Evolutionary conservation across 2,329 filamentous ascomycete species (phyloP).

Genomic region (Nectriaceae sp.): DNA sequence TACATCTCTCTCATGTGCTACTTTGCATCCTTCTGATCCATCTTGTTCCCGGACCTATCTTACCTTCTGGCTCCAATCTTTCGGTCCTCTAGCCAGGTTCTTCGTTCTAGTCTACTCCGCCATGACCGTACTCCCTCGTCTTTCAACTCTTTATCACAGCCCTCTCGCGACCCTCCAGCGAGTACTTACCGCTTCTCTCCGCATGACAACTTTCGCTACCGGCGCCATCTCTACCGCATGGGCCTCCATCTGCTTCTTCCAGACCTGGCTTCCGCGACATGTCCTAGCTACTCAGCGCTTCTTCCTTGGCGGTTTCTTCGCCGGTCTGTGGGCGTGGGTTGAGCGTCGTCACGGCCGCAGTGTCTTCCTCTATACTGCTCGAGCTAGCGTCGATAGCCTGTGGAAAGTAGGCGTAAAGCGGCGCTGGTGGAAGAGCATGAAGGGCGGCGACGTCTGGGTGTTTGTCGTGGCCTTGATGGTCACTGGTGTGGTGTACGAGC

Average conservation of each 20-base stretch:
- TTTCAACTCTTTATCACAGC: conserved; percentile 67
- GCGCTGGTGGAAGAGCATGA: conserved; percentile 81
- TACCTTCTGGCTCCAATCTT: conserved; percentile 82
- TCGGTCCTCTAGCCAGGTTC: conserved; percentile 76
- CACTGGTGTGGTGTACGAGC: conserved; percentile 77
- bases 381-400: conserved; percentile 76
- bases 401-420: conserved; percentile 96
- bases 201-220: conserved; percentile 72
- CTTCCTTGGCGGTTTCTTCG: conserved; percentile 85
- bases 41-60: conserved; percentile 87
- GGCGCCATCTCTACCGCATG: conserved; percentile 84
- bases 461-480: conserved; percentile 79
- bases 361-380: conserved; percentile 77
- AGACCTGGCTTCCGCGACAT: conserved; percentile 71
- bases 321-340: conserved; percentile 82
- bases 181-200: conserved; percentile 69
- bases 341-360: conserved; percentile 65
- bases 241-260: conserved; percentile 89
- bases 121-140: conserved; percentile 65
- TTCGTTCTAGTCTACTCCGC: conserved; percentile 74
- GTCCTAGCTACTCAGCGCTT: conserved; percentile 82
- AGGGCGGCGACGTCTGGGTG: conserved; percentile 80
- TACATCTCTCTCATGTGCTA: conserved; percentile 81
- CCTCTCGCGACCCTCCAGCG: conserved; percentile 68
- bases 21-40: conserved; percentile 84